Percentiles rank a stretch among this genome's conserved stretches.
phyloP scores from a whole-genome alignment of 106 monocot genomes.

The Iris macrosiphon region DNA sequence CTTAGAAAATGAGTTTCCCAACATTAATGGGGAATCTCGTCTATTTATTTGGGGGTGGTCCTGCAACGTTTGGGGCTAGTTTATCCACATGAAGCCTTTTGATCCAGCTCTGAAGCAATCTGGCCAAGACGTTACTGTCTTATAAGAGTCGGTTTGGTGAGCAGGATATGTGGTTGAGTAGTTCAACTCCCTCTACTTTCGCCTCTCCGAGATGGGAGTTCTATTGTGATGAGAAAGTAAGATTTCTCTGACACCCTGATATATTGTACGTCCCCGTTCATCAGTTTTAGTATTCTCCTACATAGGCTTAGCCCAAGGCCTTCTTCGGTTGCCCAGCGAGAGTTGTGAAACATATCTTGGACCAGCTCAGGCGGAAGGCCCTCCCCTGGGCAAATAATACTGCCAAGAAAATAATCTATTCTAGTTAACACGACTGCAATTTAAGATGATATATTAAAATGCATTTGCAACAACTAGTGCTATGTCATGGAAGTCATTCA shows the following conservation, averaged over 20 bases:
- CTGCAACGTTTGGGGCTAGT: background rate
- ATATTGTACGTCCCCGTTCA: conserved; percentile 89
- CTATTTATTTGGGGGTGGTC: background rate
- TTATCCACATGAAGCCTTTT: background rate
- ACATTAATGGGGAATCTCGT: background rate
- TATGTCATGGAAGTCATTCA: too few species aligned
- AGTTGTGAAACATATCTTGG: conserved; percentile 87
- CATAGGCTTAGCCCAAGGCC: conserved; percentile 65
- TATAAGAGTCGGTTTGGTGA: conserved; percentile 1
- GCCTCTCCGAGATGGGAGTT: conserved; percentile 33
- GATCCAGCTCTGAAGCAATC: background rate
- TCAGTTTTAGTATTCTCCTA: conserved; percentile 62
- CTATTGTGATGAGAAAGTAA: conserved; percentile 53
- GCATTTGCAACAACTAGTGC: too few species aligned
- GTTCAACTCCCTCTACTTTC: conserved; percentile 24
- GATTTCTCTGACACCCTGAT: conserved; percentile 76
- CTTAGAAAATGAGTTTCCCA: background rate
- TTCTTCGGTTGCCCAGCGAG: conserved; percentile 71
- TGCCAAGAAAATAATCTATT: too few species aligned
- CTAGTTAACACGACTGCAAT: too few species aligned
- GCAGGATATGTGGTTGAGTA: background rate
- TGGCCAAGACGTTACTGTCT: background rate
- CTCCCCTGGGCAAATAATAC: conserved; percentile 76
- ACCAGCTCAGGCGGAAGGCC: conserved; percentile 82
- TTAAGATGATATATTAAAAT: too few species aligned